Base-by-base conservation (phyloP, 768 basidiomycete genomes). In the Tulasnella sp. region DNA sequence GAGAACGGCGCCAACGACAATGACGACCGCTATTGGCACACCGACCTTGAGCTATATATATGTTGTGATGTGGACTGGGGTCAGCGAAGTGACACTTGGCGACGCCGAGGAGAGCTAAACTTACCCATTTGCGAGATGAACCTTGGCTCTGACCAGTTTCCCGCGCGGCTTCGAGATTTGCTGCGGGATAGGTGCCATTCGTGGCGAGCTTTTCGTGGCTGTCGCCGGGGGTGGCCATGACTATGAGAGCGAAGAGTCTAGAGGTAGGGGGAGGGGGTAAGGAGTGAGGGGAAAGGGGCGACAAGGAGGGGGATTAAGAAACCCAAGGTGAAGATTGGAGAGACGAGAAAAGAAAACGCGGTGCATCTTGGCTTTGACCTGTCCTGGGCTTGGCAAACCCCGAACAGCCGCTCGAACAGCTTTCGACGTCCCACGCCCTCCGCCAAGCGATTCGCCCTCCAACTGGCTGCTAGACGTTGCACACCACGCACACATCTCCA, bases 1-100 rank as follows among this genome's bases (percentile, higher is more conserved):
- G 58, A 86, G 79, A 54, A 86, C 84, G 68, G 85, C 85, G 37
- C 77, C 86, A 75, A 84, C 78, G 76, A 86, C 83, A 78, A 85
- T 79, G 74, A 82, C 72, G 77, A 83, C 54, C 64, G 81, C 52
- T 67, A 86, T 54, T 69, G 82, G 81, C 15, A 82, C 70, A 75
- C 83, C 83, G 78, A 84, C 81, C 77, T 80, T 81, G n/a, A 83
- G 77, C 84, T 74, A 45, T 67, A n/a, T n/a, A n/a, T 42, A 17
- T 8, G 17, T 64, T 64, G 9, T n/a, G 12, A 64, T 34, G 8
- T 34, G 58, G 58, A 64, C 58, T 64, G 58, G n/a, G n/a, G 31
- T 64, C 58, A 64, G 58, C 58, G 58, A 25, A n/a, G 31, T 29
- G 29, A 17, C 29, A 0, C 58, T 64, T 34, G 31, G 58, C 58